Percentiles rank a stretch among this genome's conserved stretches.
Evolutionary conservation across 345 rosid genomes (phyloP).

Genomic region (Salix brachista): DNA sequence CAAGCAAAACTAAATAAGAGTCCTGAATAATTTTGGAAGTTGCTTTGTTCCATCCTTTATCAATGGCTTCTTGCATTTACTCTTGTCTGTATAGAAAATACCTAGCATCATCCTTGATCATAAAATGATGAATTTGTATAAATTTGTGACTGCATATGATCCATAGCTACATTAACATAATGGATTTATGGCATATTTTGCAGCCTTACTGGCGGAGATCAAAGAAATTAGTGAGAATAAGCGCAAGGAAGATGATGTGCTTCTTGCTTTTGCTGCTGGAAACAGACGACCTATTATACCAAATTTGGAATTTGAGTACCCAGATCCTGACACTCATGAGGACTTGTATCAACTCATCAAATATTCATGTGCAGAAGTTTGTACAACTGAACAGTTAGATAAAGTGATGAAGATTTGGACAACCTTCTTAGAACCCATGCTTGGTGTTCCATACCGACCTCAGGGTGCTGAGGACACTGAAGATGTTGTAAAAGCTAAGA

Average conservation of each 20-base stretch:
- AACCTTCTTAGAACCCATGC: slow-evolving; percentile 80
- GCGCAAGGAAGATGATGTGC: slow-evolving; percentile 69
- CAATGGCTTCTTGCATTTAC: neutral
- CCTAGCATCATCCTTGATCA: neutral
- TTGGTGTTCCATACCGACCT: slow-evolving; percentile 80
- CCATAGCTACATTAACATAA: neutral
- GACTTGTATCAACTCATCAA: slow-evolving; percentile 90
- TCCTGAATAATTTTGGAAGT: neutral
- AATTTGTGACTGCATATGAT: neutral
- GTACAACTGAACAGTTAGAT: slow-evolving; percentile 80
- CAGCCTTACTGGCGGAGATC: slow-evolving; percentile 86
- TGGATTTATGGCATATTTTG: slow-evolving; percentile 17
- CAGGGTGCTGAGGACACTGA: slow-evolving; percentile 80
- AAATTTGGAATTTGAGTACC: slow-evolving; percentile 72
- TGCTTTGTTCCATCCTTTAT: neutral
- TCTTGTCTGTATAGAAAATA: neutral
- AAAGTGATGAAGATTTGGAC: slow-evolving; percentile 93
- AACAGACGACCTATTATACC: slow-evolving; percentile 58
- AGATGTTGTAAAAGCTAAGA: slow-evolving; percentile 64
- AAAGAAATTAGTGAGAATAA: slow-evolving; percentile 86
- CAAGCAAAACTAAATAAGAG: neutral
- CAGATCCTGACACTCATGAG: slow-evolving; percentile 79
- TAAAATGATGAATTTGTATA: neutral
- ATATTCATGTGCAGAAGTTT: slow-evolving; percentile 90
- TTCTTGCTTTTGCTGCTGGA: slow-evolving; percentile 84